Conservation (phyloP, 345 rosid species). For the Stellera chamaejasme region DNA sequence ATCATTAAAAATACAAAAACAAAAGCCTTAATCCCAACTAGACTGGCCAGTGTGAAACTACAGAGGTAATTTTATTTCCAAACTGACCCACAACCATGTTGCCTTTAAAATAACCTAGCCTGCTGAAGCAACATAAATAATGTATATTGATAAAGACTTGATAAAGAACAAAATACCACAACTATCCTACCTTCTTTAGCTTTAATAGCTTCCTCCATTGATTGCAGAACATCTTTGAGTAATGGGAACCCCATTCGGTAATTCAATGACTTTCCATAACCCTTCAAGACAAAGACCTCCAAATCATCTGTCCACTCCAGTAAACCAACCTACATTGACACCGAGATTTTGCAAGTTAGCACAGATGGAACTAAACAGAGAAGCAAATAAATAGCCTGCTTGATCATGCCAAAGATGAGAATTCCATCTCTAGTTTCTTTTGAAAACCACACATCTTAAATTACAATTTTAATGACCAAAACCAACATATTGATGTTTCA, state of each 20-base stretch:
- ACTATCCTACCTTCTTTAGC: constrained; percentile 60
- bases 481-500: too few relatives aligned
- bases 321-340: constrained; percentile 55
- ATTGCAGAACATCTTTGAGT: constrained; percentile 71
- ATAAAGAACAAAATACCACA: background rate
- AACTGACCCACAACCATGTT: too few relatives aligned
- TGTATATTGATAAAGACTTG: background rate
- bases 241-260: constrained; percentile 88
- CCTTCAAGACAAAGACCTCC: constrained; percentile 75
- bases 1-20: too few relatives aligned
- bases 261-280: constrained; percentile 75
- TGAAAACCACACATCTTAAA: too few relatives aligned
- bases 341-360: constrained; percentile 13
- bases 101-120: too few relatives aligned
- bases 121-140: too few relatives aligned
- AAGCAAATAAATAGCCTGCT: background rate
- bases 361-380: constrained; percentile 3
- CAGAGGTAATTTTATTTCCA: too few relatives aligned
- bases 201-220: constrained; percentile 84
- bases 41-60: background rate
- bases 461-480: too few relatives aligned
- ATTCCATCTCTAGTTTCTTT: too few relatives aligned
- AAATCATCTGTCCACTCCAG: constrained; percentile 96
- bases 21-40: too few relatives aligned
- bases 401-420: too few relatives aligned